A percentile compares a stretch with the other conserved stretches of the same genome.
Conservation (phyloP, 2,329 filamentous ascomycete genomes). For the Talaromyces sp. region DNA sequence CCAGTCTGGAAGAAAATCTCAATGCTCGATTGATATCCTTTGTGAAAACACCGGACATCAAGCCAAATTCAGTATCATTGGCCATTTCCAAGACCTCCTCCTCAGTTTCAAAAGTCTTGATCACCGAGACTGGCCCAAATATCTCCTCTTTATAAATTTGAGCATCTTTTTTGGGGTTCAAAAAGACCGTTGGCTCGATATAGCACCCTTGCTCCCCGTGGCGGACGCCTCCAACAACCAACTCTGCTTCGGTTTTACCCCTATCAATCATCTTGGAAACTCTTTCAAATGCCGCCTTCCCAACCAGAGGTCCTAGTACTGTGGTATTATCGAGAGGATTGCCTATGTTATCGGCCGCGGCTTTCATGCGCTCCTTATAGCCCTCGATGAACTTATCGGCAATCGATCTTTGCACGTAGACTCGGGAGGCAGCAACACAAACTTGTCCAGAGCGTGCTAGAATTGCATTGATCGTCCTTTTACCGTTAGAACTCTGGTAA, state of each 20-base stretch:
- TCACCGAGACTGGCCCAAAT: conserved; percentile 18
- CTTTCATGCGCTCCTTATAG: conserved; percentile 12
- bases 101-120: conserved; percentile 17
- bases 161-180: conserved; percentile 14
- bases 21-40: conserved; percentile 64
- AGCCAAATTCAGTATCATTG: conserved; percentile 9
- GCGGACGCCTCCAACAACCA: conserved; percentile 12
- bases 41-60: conserved; percentile 68
- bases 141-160: conserved; percentile 20
- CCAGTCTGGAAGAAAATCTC: conserved; percentile 56
- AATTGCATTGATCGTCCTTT: conserved; percentile 29
- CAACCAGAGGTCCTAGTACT: conserved; percentile 13
- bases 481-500: conserved; percentile 14
- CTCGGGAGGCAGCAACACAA: conserved; percentile 25
- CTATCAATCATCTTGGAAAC: conserved; percentile 23
- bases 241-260: conserved; percentile 8
- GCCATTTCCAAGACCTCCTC: conserved; percentile 9
- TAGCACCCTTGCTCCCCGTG: conserved; percentile 11
- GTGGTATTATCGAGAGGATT: conserved; percentile 11
- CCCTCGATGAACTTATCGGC: conserved; percentile 15
- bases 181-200: conserved; percentile 20
- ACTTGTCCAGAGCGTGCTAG: conserved; percentile 34
- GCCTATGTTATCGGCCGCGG: conserved; percentile 16
- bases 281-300: conserved; percentile 19
- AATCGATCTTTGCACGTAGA: conserved; percentile 23